Percentiles rank a stretch among this genome's conserved stretches.
Evolutionary conservation across 306 rosid species (phyloP).

Genomic region (Gillenia trifoliata): DNA sequence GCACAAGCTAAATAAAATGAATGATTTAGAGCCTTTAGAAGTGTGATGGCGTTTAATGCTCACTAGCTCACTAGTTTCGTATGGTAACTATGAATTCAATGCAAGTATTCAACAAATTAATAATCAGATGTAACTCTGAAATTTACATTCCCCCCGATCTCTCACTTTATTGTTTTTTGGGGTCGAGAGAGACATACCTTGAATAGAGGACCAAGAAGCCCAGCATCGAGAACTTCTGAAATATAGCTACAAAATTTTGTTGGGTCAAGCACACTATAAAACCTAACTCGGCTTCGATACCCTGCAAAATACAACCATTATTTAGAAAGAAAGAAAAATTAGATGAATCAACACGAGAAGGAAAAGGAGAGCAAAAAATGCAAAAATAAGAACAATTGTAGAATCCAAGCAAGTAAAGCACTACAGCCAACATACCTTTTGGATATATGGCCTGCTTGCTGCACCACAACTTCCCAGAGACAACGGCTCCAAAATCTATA

Average conservation of each 20-base stretch:
- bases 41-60: not conserved
- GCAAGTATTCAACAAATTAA: not conserved
- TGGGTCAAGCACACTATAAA: slow-evolving; percentile 62
- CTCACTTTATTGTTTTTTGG: not conserved
- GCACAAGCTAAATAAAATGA: not conserved
- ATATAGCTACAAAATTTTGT: slow-evolving; percentile 52
- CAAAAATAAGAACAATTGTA: not conserved
- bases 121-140: not conserved
- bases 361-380: not conserved
- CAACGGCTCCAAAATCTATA: slow-evolving; percentile 54
- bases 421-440: slow-evolving; percentile 52
- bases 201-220: slow-evolving; percentile 83
- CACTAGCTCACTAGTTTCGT: not conserved
- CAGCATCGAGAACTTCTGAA: slow-evolving; percentile 85
- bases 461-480: slow-evolving; percentile 75
- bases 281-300: slow-evolving; percentile 65
- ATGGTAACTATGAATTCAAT: not conserved
- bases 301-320: slow-evolving; percentile 48
- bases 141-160: not conserved
- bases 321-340: slow-evolving; percentile 1
- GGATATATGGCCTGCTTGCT: slow-evolving; percentile 64
- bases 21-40: not conserved
- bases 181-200: slow-evolving; percentile 46
- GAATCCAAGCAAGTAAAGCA: not conserved
- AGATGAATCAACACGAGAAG: slow-evolving; percentile 1